These are phyloP conservation scores for Lipomyces oligophaga DNA, from an alignment of 805 yeast genomes.

Conservation along the genomic window DNA sequence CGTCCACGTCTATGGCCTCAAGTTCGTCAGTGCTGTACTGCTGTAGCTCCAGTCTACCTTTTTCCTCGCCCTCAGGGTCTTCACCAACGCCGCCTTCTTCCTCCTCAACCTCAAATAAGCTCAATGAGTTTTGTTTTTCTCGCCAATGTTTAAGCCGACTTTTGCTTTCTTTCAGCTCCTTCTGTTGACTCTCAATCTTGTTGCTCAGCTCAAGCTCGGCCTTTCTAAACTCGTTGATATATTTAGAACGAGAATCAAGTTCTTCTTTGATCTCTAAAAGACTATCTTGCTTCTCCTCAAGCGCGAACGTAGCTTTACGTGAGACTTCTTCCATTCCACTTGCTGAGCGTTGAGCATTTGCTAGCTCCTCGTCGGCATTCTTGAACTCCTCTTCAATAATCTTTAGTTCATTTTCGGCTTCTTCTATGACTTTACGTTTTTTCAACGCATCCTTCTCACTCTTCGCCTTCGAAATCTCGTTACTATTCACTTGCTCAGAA, in stretches of 20 bases:
- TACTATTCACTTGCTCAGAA: slow-evolving; percentile 54
- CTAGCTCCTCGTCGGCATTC: slow-evolving; percentile 37
- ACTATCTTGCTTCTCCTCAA: slow-evolving; percentile 33
- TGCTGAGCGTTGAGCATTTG: slow-evolving; percentile 40
- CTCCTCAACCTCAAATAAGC: slow-evolving; percentile 50
- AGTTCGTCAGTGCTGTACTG: slow-evolving; percentile 53
- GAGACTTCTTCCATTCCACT: slow-evolving; percentile 30
- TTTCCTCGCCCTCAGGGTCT: slow-evolving; percentile 14
- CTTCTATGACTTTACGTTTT: slow-evolving; percentile 46
- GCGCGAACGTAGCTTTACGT: slow-evolving; percentile 21
- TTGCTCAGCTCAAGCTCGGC: slow-evolving; percentile 64
- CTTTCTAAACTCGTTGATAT: slow-evolving; percentile 56
- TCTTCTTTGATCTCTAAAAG: slow-evolving; percentile 39
- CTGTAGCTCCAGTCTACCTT: slow-evolving; percentile 36
- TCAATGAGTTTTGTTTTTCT: slow-evolving; percentile 40
- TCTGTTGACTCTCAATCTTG: slow-evolving; percentile 55
- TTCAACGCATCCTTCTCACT: slow-evolving; percentile 61
- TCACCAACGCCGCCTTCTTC: slow-evolving; percentile 2
- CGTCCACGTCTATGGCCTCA: slow-evolving; percentile 45
- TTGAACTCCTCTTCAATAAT: slow-evolving; percentile 39
- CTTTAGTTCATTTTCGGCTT: slow-evolving; percentile 47
- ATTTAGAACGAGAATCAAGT: slow-evolving; percentile 41
- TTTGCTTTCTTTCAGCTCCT: slow-evolving; percentile 43
- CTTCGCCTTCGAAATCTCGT: slow-evolving; percentile 55
- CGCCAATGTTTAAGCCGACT: slow-evolving; percentile 37